Percentiles rank a stretch among this genome's conserved stretches.
Conservation (phyloP, 176 grass and related monocot species). For the Rhynchospora breviuscula region DNA sequence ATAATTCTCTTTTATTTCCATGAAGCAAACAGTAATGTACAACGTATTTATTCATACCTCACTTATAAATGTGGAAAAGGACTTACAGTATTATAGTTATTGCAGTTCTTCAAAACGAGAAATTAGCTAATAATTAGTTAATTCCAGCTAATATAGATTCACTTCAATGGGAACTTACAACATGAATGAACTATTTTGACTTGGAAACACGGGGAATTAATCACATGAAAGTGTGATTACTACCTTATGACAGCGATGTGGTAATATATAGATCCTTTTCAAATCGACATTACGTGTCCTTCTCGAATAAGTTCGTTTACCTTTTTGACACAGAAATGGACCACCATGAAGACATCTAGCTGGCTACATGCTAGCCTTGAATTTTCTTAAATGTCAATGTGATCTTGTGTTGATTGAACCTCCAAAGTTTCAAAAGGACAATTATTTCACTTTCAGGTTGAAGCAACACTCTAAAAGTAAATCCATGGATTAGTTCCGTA, state of each 20-base stretch:
- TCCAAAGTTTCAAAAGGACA: conserved; percentile 25
- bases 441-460: conserved; percentile 17
- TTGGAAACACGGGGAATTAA: neutral
- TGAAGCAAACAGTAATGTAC: conserved; percentile 8
- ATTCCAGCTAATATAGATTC: neutral
- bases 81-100: neutral
- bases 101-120: neutral
- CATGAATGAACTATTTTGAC: neutral
- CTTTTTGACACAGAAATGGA: conserved; percentile 7
- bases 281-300: conserved; percentile 5
- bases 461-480: conserved; percentile 4
- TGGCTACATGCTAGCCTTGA: conserved; percentile 25
- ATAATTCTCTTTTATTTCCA: conserved; percentile 48
- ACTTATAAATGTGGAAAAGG: conserved; percentile 15
- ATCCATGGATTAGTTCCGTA: conserved; percentile 20
- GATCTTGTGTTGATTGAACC: conserved; percentile 18
- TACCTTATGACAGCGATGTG: conserved; percentile 1
- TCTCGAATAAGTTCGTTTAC: neutral
- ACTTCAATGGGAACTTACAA: too few relatives aligned
- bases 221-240: neutral
- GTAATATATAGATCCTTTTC: neutral
- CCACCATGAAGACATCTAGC: conserved; percentile 11
- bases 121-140: neutral
- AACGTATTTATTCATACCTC: neutral
- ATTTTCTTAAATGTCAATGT: conserved; percentile 28